Percentiles rank a stretch among this genome's conserved stretches.
These are phyloP conservation scores for Dactylella cylindrospora DNA, from an alignment of 2,329 filamentous ascomycete species.

Conservation along the genomic window DNA sequence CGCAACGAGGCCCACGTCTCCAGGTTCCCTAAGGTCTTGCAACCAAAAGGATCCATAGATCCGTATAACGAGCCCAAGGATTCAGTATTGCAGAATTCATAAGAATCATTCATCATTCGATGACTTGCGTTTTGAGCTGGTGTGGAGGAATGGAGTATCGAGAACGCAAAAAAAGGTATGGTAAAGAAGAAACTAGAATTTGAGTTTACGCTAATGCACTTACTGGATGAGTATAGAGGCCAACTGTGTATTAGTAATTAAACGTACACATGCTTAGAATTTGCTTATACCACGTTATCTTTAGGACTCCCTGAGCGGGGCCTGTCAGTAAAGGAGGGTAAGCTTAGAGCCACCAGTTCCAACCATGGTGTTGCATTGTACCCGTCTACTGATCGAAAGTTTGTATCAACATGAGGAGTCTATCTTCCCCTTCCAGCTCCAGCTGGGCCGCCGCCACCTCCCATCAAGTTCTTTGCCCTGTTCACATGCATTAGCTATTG, in stretches of 20 bases:
- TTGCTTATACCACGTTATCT: too few species aligned
- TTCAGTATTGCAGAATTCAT: conserved; percentile 45
- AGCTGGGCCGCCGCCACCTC: conserved; percentile 42
- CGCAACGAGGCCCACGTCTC: conserved; percentile 22
- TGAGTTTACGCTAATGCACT: too few species aligned
- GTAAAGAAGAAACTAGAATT: background rate
- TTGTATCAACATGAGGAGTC: too few species aligned
- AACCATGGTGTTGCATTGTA: too few species aligned
- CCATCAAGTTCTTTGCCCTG: conserved; percentile 69
- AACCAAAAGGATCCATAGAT: conserved; percentile 17
- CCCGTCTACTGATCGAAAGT: too few species aligned
- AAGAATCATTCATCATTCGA: conserved; percentile 46
- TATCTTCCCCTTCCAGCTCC: conserved; percentile 48
- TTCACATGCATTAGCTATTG: conserved; percentile 40
- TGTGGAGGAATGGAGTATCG: background rate
- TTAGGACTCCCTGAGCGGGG: too few species aligned
- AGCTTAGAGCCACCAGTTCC: too few species aligned
- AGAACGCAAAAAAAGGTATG: background rate
- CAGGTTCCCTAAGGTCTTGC: conserved; percentile 26
- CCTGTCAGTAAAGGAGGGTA: too few species aligned
- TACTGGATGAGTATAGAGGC: too few species aligned
- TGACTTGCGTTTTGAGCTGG: background rate
- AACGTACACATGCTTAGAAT: too few species aligned
- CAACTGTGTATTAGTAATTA: too few species aligned
- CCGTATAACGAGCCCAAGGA: conserved; percentile 4